phyloP scores from a whole-genome alignment of 1,284 basidiomycete genomes.

The Sporisorium exsertum region DNA sequence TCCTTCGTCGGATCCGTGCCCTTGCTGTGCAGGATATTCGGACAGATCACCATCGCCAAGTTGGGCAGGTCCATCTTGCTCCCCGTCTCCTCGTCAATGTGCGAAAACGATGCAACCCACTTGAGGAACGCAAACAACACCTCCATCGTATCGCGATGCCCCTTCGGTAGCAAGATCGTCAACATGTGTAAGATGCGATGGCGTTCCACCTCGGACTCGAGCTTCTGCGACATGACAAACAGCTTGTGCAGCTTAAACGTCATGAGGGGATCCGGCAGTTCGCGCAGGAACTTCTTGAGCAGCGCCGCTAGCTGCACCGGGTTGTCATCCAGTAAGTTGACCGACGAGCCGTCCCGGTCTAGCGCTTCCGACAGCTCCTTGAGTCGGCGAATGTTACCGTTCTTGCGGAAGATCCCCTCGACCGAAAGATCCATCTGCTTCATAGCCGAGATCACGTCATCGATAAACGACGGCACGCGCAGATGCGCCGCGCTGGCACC shows the following conservation, averaged over 20 bases:
- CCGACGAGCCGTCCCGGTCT: constrained; percentile 84
- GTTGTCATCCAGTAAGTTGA: constrained; percentile 93
- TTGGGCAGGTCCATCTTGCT: constrained; percentile 98
- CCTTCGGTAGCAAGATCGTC: constrained; percentile 86
- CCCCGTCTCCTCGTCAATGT: constrained; percentile 96
- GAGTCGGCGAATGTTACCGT: constrained; percentile 93
- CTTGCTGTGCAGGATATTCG: constrained; percentile 90
- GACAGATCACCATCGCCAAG: constrained; percentile 96
- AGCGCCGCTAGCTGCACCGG: constrained; percentile 96
- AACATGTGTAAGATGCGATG: constrained; percentile 87
- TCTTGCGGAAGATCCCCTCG: constrained; percentile 98
- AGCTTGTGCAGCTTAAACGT: constrained; percentile 92
- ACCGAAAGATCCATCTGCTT: constrained; percentile 99
- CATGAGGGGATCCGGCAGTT: constrained; percentile 94
- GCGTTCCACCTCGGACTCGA: constrained; percentile 82
- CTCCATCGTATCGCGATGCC: constrained; percentile 96
- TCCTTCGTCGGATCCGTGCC: constrained; percentile 87
- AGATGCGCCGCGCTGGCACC: constrained; percentile 87
- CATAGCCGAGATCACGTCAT: constrained; percentile 98
- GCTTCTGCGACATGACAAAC: constrained; percentile 86
- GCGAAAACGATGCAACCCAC: constrained; percentile 99
- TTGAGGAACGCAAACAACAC: constrained; percentile 97
- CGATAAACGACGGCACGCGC: constrained; percentile 94
- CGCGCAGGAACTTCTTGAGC: constrained; percentile 95
- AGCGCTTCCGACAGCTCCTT: constrained; percentile 91